These are phyloP conservation scores for Russula sp. DNA, from an alignment of 768 basidiomycete genomes.

Conservation along the genomic window DNA sequence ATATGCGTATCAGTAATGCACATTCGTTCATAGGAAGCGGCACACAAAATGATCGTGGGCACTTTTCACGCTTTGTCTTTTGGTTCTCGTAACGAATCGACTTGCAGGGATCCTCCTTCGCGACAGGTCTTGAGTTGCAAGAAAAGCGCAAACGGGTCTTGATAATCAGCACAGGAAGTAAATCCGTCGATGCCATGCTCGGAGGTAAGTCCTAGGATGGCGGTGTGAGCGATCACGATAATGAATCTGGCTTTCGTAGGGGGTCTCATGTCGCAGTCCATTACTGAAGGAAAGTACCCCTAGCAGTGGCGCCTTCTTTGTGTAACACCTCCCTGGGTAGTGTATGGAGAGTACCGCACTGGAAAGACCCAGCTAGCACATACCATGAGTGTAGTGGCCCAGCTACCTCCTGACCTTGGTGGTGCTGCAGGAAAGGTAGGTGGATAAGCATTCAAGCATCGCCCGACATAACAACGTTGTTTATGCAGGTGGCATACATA, in stretches of 20 bases:
- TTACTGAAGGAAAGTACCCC: slow-evolving; percentile 66
- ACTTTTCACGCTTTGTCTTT: background rate
- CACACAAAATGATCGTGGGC: slow-evolving; percentile 74
- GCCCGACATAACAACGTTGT: background rate
- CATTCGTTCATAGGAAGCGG: slow-evolving; percentile 60
- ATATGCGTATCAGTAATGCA: background rate
- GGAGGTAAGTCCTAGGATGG: slow-evolving; percentile 50
- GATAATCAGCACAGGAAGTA: slow-evolving; percentile 88
- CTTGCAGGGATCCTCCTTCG: slow-evolving; percentile 79
- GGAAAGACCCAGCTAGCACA: slow-evolving; percentile 96
- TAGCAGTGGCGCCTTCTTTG: background rate
- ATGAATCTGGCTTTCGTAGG: slow-evolving; percentile 39
- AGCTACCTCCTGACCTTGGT: slow-evolving; percentile 84
- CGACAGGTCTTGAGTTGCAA: slow-evolving; percentile 87
- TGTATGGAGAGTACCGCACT: slow-evolving; percentile 94
- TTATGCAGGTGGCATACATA: slow-evolving; percentile 74
- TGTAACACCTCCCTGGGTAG: slow-evolving; percentile 34
- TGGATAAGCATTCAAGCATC: slow-evolving; percentile 6
- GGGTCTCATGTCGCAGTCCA: slow-evolving; percentile 87
- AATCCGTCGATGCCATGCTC: slow-evolving; percentile 81
- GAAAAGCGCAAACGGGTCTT: slow-evolving; percentile 77
- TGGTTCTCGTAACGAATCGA: slow-evolving; percentile 3
- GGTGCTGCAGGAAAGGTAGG: slow-evolving; percentile 83
- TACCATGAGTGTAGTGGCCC: slow-evolving; percentile 87
- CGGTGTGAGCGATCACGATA: background rate